Evolutionary conservation across 192 early-diverging fungal species (phyloP).

Genomic region (Podila minutissima): DNA sequence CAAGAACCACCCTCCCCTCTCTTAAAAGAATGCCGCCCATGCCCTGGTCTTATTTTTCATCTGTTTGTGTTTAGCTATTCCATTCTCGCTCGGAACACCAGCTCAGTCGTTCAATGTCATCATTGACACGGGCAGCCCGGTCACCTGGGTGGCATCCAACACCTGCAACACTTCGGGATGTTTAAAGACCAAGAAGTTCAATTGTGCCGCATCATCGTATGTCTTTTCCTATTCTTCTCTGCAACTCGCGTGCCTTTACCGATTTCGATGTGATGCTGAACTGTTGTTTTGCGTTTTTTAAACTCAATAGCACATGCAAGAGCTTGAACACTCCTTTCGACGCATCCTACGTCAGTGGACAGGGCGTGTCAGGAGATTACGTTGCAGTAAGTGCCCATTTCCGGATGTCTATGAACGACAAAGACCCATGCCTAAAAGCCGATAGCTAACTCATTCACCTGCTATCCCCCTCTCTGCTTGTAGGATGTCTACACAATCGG

Average conservation of each 20-base stretch:
- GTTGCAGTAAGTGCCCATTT: neutral
- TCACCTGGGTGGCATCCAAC: conserved; percentile 67
- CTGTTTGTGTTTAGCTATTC: conserved; percentile 9
- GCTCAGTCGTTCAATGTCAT: conserved; percentile 70
- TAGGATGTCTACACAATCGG: conserved; percentile 37
- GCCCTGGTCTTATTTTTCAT: neutral
- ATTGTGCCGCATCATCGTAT: conserved; percentile 31
- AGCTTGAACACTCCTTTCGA: conserved; percentile 6
- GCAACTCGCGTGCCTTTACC: neutral
- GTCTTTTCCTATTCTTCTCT: neutral
- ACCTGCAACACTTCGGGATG: conserved; percentile 1
- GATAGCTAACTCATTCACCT: neutral
- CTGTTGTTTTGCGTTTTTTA: neutral
- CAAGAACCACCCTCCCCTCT: neutral
- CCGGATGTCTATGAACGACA: neutral
- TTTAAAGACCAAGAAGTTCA: conserved; percentile 5
- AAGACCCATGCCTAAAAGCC: too few relatives aligned
- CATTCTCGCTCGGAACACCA: conserved; percentile 72
- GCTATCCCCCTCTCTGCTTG: neutral
- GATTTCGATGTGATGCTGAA: neutral
- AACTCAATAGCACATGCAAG: conserved; percentile 20
- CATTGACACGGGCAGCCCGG: conserved; percentile 77
- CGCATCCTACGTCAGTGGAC: conserved; percentile 21
- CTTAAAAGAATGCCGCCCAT: too few relatives aligned
- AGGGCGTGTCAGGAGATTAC: conserved; percentile 9